Evolutionary conservation across 2,329 filamentous ascomycete species (phyloP).

Genomic region (Monosporascus cannonballus): DNA sequence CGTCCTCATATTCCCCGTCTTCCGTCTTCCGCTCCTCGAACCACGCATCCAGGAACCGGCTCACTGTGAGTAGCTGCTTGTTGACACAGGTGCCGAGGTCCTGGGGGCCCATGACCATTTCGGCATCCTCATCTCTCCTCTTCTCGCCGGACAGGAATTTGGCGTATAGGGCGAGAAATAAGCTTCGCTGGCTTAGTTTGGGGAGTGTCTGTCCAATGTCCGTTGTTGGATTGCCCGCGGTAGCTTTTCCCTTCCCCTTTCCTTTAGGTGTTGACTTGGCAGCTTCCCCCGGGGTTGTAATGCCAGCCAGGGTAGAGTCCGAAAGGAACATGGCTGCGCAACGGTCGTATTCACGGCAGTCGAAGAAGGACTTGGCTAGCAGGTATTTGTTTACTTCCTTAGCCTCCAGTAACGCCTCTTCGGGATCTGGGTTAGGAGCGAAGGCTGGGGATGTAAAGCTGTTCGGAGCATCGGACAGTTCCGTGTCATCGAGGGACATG

Average conservation of each 20-base stretch:
- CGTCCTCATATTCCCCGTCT: constrained; percentile 52
- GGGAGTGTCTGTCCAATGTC: constrained; percentile 33
- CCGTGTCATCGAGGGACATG: constrained; percentile 21
- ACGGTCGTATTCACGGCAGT: constrained; percentile 90
- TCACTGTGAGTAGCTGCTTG: constrained; percentile 73
- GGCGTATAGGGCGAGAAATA: constrained; percentile 89
- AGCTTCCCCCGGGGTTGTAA: constrained; percentile 46
- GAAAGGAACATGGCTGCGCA: constrained; percentile 85
- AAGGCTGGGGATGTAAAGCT: constrained; percentile 42
- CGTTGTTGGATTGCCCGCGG: constrained; percentile 19
- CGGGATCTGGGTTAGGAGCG: constrained; percentile 56
- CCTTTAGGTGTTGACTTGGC: constrained; percentile 31
- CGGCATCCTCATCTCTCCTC: constrained; percentile 89
- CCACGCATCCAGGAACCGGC: constrained; percentile 73
- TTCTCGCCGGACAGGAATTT: constrained; percentile 94
- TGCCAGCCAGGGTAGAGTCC: constrained; percentile 66
- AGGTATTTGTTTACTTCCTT: constrained; percentile 79
- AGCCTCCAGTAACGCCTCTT: constrained; percentile 70
- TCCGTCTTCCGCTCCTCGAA: constrained; percentile 60
- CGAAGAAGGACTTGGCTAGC: constrained; percentile 88
- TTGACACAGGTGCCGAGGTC: constrained; percentile 82
- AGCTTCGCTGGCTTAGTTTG: constrained; percentile 76
- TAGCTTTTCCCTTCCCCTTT: constrained; percentile 59
- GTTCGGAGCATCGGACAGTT: constrained; percentile 28
- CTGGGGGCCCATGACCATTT: constrained; percentile 93